Conservation (phyloP, 169 alveolate genomes). For the Cystoisospora suis region DNA sequence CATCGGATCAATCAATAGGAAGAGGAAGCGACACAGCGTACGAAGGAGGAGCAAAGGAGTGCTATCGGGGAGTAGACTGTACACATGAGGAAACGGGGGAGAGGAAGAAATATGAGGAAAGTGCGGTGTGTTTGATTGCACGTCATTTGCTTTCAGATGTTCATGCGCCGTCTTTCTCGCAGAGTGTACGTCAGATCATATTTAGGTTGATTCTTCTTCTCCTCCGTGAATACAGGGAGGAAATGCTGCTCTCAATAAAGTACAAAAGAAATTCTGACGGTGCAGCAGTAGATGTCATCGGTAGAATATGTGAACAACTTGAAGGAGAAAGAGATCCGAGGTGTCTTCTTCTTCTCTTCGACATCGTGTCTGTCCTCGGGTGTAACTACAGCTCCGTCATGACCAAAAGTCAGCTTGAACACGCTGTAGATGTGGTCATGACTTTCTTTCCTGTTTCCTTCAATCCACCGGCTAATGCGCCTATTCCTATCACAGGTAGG, state of each 20-base stretch:
- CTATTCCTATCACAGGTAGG: slow-evolving; percentile 44
- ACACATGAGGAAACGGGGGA: background rate
- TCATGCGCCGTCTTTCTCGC: slow-evolving; percentile 50
- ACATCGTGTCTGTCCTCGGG: slow-evolving; percentile 27
- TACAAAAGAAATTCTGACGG: background rate
- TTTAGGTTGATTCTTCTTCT: slow-evolving; percentile 41
- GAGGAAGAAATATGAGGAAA: background rate
- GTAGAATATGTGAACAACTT: slow-evolving; percentile 34
- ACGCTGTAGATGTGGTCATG: slow-evolving; percentile 31
- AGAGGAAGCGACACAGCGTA: background rate
- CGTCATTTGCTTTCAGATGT: slow-evolving; percentile 43
- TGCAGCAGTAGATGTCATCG: background rate
- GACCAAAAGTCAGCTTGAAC: background rate
- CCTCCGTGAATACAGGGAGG: background rate
- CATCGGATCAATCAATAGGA: background rate
- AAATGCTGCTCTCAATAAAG: background rate
- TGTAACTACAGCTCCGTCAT: background rate
- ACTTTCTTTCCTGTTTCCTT: slow-evolving; percentile 53
- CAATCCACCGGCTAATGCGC: slow-evolving; percentile 50
- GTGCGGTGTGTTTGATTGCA: background rate
- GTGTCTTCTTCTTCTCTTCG: slow-evolving; percentile 55
- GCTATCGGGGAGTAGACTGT: background rate
- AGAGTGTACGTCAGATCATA: slow-evolving; percentile 47
- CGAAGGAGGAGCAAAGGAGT: background rate
- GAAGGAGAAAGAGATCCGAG: slow-evolving; percentile 70